These are phyloP conservation scores for Collybia mongolica DNA, from an alignment of 768 basidiomycete genomes.

Conservation along the genomic window DNA sequence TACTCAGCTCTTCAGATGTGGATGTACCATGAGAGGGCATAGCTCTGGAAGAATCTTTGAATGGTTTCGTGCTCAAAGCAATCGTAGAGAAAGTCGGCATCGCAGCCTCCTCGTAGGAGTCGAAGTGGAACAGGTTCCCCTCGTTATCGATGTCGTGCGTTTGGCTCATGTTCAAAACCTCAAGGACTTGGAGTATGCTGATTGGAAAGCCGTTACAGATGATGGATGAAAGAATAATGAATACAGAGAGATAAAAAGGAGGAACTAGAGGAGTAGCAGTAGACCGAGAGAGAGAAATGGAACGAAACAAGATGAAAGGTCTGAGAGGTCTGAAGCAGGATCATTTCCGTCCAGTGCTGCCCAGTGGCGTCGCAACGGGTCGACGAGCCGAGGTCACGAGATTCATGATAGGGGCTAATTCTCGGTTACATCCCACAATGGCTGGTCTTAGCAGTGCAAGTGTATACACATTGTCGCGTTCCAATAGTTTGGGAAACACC, in stretches of 20 bases:
- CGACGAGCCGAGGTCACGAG: no score
- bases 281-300: conserved; percentile 10
- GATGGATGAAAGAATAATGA: conserved; percentile 4
- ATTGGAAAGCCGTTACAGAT: conserved; percentile 1
- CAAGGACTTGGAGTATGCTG: background rate
- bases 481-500: no score
- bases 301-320: conserved; percentile 21
- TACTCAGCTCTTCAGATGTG: conserved; percentile 27
- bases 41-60: conserved; percentile 2
- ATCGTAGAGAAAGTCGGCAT: conserved; percentile 3
- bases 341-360: conserved; percentile 25
- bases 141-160: conserved; percentile 54
- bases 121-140: conserved; percentile 49
- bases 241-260: conserved; percentile 14
- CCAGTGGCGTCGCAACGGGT: no score
- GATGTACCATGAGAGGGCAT: conserved; percentile 27
- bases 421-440: no score
- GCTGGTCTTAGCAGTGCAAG: no score
- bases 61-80: no score
- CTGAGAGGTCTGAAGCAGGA: conserved; percentile 29
- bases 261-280: conserved; percentile 10
- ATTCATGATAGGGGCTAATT: no score
- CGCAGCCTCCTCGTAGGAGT: conserved; percentile 36
- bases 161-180: conserved; percentile 27
- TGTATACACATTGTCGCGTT: no score